phyloP scores from a whole-genome alignment of 345 rosid species.

The Geranium brycei region DNA sequence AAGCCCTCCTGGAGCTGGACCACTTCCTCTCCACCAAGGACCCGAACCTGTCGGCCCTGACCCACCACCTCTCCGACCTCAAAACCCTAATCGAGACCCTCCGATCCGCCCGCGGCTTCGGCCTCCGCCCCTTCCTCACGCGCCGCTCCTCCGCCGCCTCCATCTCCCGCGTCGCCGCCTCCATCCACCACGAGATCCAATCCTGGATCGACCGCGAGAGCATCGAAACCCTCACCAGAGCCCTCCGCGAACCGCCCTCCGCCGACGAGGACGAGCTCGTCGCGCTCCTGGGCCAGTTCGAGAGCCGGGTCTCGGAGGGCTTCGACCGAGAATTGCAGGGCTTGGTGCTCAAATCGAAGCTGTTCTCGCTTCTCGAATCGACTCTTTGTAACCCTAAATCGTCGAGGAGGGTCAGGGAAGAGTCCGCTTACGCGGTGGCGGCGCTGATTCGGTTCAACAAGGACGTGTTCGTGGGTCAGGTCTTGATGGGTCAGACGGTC shows the following conservation, averaged over 20 bases:
- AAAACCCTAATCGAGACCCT: conserved; percentile 28
- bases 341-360: conserved; percentile 38
- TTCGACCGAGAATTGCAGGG: conserved; percentile 45
- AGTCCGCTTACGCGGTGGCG: conserved; percentile 26
- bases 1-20: conserved; percentile 52
- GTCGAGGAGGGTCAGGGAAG: conserved; percentile 28
- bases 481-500: conserved; percentile 31
- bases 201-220: conserved; percentile 68
- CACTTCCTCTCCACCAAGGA: conserved; percentile 34
- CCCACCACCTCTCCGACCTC: conserved; percentile 34
- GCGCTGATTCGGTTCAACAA: conserved; percentile 52
- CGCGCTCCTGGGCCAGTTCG: conserved; percentile 29
- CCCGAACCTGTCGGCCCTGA: conserved; percentile 37
- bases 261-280: conserved; percentile 29
- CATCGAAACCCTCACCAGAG: conserved; percentile 25
- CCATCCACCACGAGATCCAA: conserved; percentile 52
- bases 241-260: conserved; percentile 14
- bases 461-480: conserved; percentile 60
- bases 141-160: conserved; percentile 43
- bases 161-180: conserved; percentile 53
- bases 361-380: conserved; percentile 23
- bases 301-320: conserved; percentile 33
- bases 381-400: conserved; percentile 22
- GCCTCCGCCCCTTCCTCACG: conserved; percentile 35
- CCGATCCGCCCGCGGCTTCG: conserved; percentile 21